These are phyloP conservation scores for Tuber microsphaerosporum DNA, from an alignment of 495 filamentous ascomycete species.

Conservation along the genomic window DNA sequence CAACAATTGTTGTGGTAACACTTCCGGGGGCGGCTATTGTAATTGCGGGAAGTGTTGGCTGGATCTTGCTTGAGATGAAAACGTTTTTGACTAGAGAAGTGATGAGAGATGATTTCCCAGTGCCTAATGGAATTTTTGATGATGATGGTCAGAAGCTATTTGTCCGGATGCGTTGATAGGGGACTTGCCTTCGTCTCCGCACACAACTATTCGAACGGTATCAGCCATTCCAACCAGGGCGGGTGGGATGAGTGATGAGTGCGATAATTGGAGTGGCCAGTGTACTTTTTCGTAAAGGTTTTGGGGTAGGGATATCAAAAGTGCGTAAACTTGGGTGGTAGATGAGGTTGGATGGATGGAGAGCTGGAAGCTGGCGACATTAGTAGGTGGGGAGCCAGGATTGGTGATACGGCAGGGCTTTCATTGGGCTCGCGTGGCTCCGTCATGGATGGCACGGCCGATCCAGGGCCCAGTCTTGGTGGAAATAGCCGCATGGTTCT, in stretches of 20 bases:
- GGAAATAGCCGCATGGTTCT: background rate
- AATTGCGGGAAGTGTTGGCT: slow-evolving; percentile 85
- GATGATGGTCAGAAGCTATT: slow-evolving; percentile 40
- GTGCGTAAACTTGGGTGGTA: background rate
- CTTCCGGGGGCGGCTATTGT: slow-evolving; percentile 90
- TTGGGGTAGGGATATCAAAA: background rate
- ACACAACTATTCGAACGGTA: slow-evolving; percentile 86
- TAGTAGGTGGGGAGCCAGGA: background rate
- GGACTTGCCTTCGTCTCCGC: slow-evolving; percentile 71
- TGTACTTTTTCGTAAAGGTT: background rate
- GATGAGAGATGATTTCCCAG: slow-evolving; percentile 64
- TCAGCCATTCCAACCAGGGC: slow-evolving; percentile 16
- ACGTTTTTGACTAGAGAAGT: slow-evolving; percentile 84
- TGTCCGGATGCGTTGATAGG: slow-evolving; percentile 52
- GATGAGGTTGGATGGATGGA: background rate
- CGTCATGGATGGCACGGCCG: background rate
- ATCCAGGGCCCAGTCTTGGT: too few relatives aligned
- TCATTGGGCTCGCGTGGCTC: background rate
- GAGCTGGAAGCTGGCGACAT: background rate
- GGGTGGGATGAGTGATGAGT: background rate
- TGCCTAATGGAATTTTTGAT: slow-evolving; percentile 39
- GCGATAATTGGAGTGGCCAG: background rate
- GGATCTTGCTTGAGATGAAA: slow-evolving; percentile 88
- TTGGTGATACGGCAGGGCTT: background rate
- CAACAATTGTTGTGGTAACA: slow-evolving; percentile 91